These are phyloP conservation scores for Beauveria rudraprayagi DNA, from an alignment of 2,329 filamentous ascomycete species.

Conservation along the genomic window DNA sequence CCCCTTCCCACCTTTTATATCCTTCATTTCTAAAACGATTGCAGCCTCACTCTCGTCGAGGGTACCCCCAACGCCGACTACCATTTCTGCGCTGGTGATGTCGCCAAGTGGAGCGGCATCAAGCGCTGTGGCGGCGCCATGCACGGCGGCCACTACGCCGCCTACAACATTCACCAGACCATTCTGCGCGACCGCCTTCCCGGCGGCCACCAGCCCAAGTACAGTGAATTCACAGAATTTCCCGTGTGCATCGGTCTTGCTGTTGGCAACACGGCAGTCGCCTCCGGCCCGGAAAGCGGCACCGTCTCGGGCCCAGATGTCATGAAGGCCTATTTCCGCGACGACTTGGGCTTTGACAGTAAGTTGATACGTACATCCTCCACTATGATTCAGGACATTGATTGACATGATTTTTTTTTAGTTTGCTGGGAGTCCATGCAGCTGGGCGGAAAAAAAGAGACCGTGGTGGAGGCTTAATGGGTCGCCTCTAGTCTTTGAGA, in stretches of 20 bases:
- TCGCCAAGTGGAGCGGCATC: conserved; percentile 66
- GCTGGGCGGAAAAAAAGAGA: conserved; percentile 30
- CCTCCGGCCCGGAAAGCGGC: conserved; percentile 50
- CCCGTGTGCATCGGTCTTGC: conserved; percentile 63
- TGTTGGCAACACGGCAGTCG: conserved; percentile 60
- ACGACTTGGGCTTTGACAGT: conserved; percentile 60
- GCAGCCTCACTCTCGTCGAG: conserved; percentile 45
- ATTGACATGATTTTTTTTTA: conserved; percentile 17
- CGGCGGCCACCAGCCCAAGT: conserved; percentile 32
- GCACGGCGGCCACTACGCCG: conserved; percentile 60
- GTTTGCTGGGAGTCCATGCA: conserved; percentile 50
- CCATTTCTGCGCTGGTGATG: conserved; percentile 65
- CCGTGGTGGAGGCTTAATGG: background rate
- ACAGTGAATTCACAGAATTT: conserved; percentile 43
- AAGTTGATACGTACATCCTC: conserved; percentile 29
- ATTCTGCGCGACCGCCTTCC: conserved; percentile 37
- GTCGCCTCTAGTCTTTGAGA: background rate
- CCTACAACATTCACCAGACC: conserved; percentile 58
- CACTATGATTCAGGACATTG: background rate
- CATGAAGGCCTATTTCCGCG: conserved; percentile 55
- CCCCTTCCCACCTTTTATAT: too few species aligned
- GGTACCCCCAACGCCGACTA: conserved; percentile 46
- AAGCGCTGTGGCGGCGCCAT: conserved; percentile 72
- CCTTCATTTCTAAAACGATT: background rate
- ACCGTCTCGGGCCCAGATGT: conserved; percentile 54